Base-by-base conservation (phyloP, 768 basidiomycete species). In the Boletus coccyginus region DNA sequence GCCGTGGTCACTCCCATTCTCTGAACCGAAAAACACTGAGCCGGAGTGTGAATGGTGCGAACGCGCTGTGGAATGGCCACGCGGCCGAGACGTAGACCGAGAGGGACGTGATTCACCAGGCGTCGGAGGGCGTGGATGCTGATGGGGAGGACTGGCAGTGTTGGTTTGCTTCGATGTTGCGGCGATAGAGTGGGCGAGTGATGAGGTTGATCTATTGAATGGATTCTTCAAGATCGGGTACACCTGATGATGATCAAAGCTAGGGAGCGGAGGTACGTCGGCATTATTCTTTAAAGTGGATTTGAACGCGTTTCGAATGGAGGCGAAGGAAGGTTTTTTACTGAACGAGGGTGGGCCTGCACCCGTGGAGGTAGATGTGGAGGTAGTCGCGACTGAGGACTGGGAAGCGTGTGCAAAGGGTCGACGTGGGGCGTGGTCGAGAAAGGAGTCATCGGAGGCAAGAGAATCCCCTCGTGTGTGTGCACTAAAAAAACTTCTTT, bases 241-340 rank as follows among this genome's bases (percentile, higher is more conserved):
- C 5, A 77, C 79, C 49, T 87, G 79, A 50, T 83, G 77, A 14
- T 64, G 65, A 52, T 92, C 89, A 32, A 92, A 70, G 36, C 77
- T 74, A 14, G 90, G 92, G 52, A 93, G 76, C n/a, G 90, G 90
- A 24, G 91, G 92, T 7, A 85, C 75, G n/a, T 86, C 83, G 48
- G 69, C 75, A 52, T 72, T 77, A 64, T 81, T 90, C 53, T 79
- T 78, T 6, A 63, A 45, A 44, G 62, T 60, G 44, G 81, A 82
- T 71, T 90, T 93, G 79, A 94, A 92, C 5, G 91, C 90, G 67
- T 92, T 92, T 40, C 90, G 85, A 56, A 94, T 84, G 16, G 90
- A 92, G 3, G 91, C 91, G 57, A 94, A 92, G 0, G 91, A 93
- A 3, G 88, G 71, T 64, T 94, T 94, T 75, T 90, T 91, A 42